Evolutionary conservation across 495 filamentous ascomycete species (phyloP).

Genomic region (Durotheca rogersii): DNA sequence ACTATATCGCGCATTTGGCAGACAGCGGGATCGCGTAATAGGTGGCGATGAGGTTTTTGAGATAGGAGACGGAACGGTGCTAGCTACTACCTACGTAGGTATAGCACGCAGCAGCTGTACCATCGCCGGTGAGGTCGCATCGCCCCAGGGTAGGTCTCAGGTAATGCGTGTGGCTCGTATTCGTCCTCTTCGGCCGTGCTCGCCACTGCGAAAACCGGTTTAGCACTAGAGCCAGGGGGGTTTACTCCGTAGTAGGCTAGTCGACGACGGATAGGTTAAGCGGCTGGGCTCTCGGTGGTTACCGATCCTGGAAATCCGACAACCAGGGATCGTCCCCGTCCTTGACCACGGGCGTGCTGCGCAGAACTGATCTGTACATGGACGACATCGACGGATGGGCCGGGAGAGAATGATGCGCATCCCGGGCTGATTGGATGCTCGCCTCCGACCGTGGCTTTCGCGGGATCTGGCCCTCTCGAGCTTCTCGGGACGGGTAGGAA

Average conservation of each 20-base stretch:
- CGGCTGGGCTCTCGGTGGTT: conserved; percentile 17
- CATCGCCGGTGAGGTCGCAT: conserved; percentile 24
- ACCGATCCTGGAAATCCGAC: conserved; percentile 1
- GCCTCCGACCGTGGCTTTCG: too few species aligned
- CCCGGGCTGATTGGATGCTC: too few species aligned
- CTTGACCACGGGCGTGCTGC: too few species aligned
- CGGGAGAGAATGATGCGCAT: background rate
- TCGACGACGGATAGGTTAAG: conserved; percentile 12
- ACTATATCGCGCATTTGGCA: background rate
- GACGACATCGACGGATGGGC: background rate
- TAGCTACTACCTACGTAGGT: too few species aligned
- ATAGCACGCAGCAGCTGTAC: too few species aligned
- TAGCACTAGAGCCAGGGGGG: conserved; percentile 11
- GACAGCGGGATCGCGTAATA: conserved; percentile 5
- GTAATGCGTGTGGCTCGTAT: conserved; percentile 31
- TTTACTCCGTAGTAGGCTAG: too few species aligned
- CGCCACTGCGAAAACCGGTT: background rate
- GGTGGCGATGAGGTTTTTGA: conserved; percentile 17
- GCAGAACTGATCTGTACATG: too few species aligned
- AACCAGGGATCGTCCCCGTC: conserved; percentile 8
- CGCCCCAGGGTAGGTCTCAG: conserved; percentile 35
- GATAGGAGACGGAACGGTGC: conserved; percentile 20
- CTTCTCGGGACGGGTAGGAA: too few species aligned
- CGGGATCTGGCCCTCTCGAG: background rate
- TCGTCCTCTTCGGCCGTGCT: conserved; percentile 6